Evolutionary conservation across 176 grass and related monocot genomes (phyloP), one percentile per base, ranked within the genome.

Genomic region (Triticum turgidum): DNA sequence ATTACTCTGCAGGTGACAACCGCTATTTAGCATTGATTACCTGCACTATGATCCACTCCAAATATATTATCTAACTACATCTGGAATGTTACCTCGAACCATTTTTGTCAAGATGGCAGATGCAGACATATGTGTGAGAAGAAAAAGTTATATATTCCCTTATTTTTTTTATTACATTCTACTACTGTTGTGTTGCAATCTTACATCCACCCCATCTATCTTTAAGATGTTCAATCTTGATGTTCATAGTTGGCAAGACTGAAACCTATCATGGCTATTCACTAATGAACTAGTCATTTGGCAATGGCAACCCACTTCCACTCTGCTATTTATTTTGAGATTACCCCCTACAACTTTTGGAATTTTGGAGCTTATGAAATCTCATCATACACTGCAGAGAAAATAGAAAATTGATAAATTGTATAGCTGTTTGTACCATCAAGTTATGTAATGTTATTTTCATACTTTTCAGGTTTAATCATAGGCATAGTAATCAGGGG

Each of bases 401-500:
- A 52, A 56, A 33, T 33, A 17, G 49, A 56, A 77, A 56, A 3
- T 18, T 58, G 29, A 33, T 56, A 34, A 21, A 21, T 12, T 56
- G 27, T 11, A 77, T 34, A 9, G 1, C 1, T 77, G 1, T 58
- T 59, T 77, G 49, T 59, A 11, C 18, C 59, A 45, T 22, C n/a
- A 77, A 59, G 17, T 35, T 77, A 13, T 0, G 11, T 54, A 59
- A 77, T 58, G 7, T 37, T 58, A 58, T 11, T 20, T 77, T n/a
- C 29, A 5, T 58, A 35, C 33, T 52, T 77, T 42, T 76, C 82
- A 88, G 88, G 88, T 29, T 44, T 93, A 65, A 69, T 66, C 12
- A 86, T 88, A 54, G 86, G 86, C 25, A 38, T 93, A 51, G 89
- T 80, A 78, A 73, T 91, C 1, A 75, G 86, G 0, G 30, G 81